Conservation (phyloP, 2,329 filamentous ascomycete genomes). For the Lasiodiplodia citricola region DNA sequence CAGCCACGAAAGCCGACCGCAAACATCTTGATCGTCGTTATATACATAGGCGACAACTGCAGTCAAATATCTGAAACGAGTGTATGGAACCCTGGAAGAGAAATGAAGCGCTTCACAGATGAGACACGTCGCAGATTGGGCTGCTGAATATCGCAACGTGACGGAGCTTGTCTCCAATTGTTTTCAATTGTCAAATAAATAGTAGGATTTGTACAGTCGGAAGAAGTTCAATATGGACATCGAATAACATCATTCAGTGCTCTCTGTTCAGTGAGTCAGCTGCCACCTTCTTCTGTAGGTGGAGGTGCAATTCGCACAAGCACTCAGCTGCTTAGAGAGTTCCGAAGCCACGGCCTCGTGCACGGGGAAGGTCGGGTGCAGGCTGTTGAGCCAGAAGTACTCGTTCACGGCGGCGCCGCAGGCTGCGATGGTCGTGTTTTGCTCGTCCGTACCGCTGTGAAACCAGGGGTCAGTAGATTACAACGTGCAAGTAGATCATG, state of each 20-base stretch:
- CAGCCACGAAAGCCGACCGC: neutral
- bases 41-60: neutral
- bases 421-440: constrained; percentile 46
- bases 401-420: constrained; percentile 64
- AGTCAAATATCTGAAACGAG: no score
- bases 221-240: neutral
- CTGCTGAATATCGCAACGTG: neutral
- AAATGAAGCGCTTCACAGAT: no score
- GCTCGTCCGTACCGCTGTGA: constrained; percentile 44
- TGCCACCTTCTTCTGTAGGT: constrained; percentile 15
- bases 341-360: constrained; percentile 64
- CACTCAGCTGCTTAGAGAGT: constrained; percentile 41
- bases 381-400: constrained; percentile 68
- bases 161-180: neutral
- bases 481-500: neutral
- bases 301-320: constrained; percentile 21
- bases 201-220: neutral
- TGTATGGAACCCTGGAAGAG: no score
- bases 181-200: neutral
- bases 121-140: neutral
- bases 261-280: constrained; percentile 18
- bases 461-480: neutral
- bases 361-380: constrained; percentile 69
- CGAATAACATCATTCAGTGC: neutral
- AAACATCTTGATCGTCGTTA: neutral